These are phyloP conservation scores for Funneliformis caledonium DNA, from an alignment of 371 early-diverging fungal genomes.

Conservation along the genomic window DNA sequence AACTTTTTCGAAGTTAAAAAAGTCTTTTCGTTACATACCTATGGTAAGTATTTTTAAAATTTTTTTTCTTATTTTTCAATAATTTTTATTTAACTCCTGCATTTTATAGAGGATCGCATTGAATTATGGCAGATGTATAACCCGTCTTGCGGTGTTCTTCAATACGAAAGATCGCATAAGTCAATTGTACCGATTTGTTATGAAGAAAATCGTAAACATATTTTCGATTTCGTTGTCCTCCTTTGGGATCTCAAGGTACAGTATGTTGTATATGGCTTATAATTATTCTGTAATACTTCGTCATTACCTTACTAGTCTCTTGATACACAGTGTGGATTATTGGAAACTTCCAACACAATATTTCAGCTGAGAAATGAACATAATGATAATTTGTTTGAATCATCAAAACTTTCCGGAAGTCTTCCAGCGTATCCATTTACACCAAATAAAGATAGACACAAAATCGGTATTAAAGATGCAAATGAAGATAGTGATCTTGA, in stretches of 20 bases:
- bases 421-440: constrained; percentile 15
- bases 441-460: constrained; percentile 23
- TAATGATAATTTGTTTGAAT: constrained; percentile 38
- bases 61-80: background rate
- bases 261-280: too few relatives aligned
- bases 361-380: constrained; percentile 15
- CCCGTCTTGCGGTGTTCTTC: background rate
- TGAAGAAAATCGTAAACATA: constrained; percentile 24
- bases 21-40: constrained; percentile 2
- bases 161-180: constrained; percentile 5
- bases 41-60: background rate
- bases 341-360: constrained; percentile 33
- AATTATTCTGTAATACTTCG: too few relatives aligned
- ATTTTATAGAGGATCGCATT: constrained; percentile 18
- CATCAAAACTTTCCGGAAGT: constrained; percentile 9
- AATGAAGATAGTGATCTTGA: constrained; percentile 33
- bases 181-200: constrained; percentile 13
- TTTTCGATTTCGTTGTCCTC: constrained; percentile 35
- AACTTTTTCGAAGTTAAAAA: constrained; percentile 14
- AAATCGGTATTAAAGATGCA: constrained; percentile 15
- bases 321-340: constrained; percentile 29
- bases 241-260: constrained; percentile 35
- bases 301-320: constrained; percentile 7
- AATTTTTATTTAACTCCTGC: background rate
- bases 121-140: constrained; percentile 6